phyloP scores from a whole-genome alignment of 495 filamentous ascomycete genomes.

The Penicillium cataractarum region DNA sequence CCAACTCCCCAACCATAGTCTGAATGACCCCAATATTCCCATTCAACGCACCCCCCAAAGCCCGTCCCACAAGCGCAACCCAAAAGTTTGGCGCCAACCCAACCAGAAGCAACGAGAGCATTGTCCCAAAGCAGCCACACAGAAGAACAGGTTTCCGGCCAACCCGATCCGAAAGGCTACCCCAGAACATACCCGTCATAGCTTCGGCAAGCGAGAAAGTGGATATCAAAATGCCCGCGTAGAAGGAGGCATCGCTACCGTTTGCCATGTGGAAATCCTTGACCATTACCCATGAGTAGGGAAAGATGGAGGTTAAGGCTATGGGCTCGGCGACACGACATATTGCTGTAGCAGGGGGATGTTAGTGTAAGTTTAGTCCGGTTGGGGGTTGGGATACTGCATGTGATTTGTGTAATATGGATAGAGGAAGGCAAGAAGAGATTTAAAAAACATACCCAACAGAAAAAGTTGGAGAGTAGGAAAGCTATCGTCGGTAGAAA shows the following conservation, averaged over 20 bases:
- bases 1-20: conserved; percentile 88
- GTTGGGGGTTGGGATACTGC: too few species aligned
- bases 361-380: too few species aligned
- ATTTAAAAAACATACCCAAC: conserved; percentile 56
- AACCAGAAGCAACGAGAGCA: conserved; percentile 77
- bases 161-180: conserved; percentile 74
- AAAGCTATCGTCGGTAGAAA: conserved; percentile 54
- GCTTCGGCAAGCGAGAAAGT: conserved; percentile 82
- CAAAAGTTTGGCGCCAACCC: conserved; percentile 82
- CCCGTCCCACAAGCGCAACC: conserved; percentile 72
- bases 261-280: conserved; percentile 71
- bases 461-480: conserved; percentile 77
- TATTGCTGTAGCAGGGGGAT: conserved; percentile 49
- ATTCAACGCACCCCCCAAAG: conserved; percentile 80
- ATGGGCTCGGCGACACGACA: conserved; percentile 87
- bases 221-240: conserved; percentile 82
- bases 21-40: conserved; percentile 89
- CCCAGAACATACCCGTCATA: conserved; percentile 84
- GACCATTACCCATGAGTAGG: conserved; percentile 85
- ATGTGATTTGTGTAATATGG: background rate
- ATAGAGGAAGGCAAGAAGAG: background rate
- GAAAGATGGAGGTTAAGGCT: conserved; percentile 83
- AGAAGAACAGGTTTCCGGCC: conserved; percentile 85
- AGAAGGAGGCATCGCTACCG: conserved; percentile 75
- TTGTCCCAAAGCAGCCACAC: conserved; percentile 77